Conservation (phyloP, 2,329 filamentous ascomycete species). For the Paracoccidioides brasiliensis region DNA sequence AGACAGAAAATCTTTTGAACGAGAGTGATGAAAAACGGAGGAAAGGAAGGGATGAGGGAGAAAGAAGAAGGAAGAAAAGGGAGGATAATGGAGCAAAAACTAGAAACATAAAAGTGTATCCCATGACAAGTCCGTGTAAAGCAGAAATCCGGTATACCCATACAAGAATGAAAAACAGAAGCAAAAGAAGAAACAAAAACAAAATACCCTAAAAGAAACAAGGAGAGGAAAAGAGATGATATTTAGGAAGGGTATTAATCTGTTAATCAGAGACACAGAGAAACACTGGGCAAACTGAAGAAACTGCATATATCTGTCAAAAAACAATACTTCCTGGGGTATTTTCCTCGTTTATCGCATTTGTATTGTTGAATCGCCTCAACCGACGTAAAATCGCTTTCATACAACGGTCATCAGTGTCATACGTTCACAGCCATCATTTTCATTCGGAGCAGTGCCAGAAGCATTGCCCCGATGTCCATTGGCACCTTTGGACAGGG, state of each 20-base stretch:
- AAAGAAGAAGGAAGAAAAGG: too few species aligned
- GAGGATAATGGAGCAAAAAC: not conserved
- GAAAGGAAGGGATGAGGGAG: not conserved
- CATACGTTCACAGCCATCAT: conserved; percentile 9
- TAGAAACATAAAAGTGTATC: not conserved
- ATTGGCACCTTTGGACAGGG: not conserved
- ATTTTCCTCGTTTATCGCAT: not conserved
- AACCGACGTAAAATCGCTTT: not conserved
- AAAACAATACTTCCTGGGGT: not conserved
- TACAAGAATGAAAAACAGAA: not conserved
- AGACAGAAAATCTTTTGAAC: not conserved
- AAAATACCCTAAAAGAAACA: not conserved
- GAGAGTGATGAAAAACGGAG: not conserved
- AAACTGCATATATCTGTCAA: not conserved
- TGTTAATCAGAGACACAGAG: not conserved
- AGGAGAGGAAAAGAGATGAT: not conserved
- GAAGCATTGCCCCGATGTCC: conserved; percentile 1
- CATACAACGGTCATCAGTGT: conserved; percentile 7
- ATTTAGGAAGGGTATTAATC: not conserved
- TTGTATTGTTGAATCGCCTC: not conserved
- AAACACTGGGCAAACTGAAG: not conserved
- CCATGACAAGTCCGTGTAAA: not conserved
- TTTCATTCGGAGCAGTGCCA: conserved; percentile 4
- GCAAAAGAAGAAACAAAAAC: not conserved
- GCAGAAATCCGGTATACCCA: not conserved